Evolutionary conservation across 257 asterid genomes (phyloP).

Genomic region (Penstemon newberryi): DNA sequence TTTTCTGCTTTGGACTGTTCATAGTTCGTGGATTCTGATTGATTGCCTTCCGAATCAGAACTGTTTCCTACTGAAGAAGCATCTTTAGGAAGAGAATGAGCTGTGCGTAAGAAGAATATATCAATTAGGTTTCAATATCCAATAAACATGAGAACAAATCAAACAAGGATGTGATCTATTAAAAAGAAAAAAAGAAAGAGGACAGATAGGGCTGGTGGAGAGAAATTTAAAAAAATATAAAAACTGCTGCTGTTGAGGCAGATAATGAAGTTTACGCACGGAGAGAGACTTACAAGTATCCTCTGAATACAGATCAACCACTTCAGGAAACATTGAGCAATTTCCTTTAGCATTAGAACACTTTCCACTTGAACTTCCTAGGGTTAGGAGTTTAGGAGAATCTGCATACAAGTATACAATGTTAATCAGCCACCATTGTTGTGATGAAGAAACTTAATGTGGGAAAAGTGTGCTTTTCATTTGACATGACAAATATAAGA

Average conservation of each 20-base stretch:
- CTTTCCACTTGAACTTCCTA: slow-evolving; percentile 12
- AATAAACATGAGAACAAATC: background rate
- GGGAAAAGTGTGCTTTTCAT: background rate
- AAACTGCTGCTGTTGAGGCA: background rate
- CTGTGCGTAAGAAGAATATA: slow-evolving; percentile 20
- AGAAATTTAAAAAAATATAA: background rate
- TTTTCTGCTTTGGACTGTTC: slow-evolving; percentile 23
- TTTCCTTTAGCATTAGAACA: slow-evolving; percentile 7
- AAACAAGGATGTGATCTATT: background rate
- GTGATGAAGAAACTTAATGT: slow-evolving; percentile 1
- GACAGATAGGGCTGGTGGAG: background rate
- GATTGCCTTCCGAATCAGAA: slow-evolving; percentile 24
- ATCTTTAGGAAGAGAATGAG: slow-evolving; percentile 25
- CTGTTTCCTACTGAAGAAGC: slow-evolving; percentile 22
- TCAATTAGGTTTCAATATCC: background rate
- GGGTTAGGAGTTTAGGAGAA: slow-evolving; percentile 3
- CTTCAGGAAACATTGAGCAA: slow-evolving; percentile 19
- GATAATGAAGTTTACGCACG: background rate
- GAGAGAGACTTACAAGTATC: slow-evolving; percentile 18
- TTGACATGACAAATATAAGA: slow-evolving; percentile 9
- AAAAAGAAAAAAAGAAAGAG: slow-evolving; percentile 7
- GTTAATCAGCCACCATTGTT: slow-evolving; percentile 2
- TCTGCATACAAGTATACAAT: slow-evolving; percentile 11
- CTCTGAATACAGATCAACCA: slow-evolving; percentile 23
- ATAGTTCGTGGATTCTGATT: slow-evolving; percentile 22